phyloP scores from a whole-genome alignment of 768 basidiomycete species.

The Terana coerulea region DNA sequence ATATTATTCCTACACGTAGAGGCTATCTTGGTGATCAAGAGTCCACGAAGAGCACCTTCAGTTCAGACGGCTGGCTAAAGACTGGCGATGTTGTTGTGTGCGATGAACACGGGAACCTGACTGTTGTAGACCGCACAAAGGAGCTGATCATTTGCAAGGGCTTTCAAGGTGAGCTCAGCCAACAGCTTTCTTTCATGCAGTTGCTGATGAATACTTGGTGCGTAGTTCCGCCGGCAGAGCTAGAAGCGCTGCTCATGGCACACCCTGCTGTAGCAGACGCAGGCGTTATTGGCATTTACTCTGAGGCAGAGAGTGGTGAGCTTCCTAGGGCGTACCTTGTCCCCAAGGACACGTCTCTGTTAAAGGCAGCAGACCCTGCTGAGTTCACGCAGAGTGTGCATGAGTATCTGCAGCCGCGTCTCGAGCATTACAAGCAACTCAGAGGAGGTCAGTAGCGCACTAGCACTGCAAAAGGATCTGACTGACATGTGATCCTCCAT shows the following conservation, averaged over 20 bases:
- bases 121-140: conserved; percentile 31
- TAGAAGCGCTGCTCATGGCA: conserved; percentile 70
- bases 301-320: conserved; percentile 69
- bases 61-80: conserved; percentile 38
- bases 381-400: conserved; percentile 48
- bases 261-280: conserved; percentile 75
- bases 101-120: conserved; percentile 36
- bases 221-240: conserved; percentile 80
- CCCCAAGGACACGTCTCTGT: conserved; percentile 12
- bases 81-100: conserved; percentile 39
- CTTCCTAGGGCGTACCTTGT: conserved; percentile 45
- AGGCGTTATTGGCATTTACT: conserved; percentile 76
- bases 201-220: conserved; percentile 10
- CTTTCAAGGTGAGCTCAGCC: conserved; percentile 16
- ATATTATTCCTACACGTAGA: background rate
- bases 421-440: conserved; percentile 70
- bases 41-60: conserved; percentile 36
- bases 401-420: conserved; percentile 62
- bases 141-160: conserved; percentile 30
- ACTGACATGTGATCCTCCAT: conserved; percentile 6
- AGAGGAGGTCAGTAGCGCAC: conserved; percentile 66
- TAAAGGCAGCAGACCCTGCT: conserved; percentile 29
- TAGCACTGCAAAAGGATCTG: too few relatives aligned
- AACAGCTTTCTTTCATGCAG: background rate
- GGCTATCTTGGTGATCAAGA: conserved; percentile 28